phyloP scores from a whole-genome alignment of 2,329 filamentous ascomycete genomes.

The Neonectria punicea region DNA sequence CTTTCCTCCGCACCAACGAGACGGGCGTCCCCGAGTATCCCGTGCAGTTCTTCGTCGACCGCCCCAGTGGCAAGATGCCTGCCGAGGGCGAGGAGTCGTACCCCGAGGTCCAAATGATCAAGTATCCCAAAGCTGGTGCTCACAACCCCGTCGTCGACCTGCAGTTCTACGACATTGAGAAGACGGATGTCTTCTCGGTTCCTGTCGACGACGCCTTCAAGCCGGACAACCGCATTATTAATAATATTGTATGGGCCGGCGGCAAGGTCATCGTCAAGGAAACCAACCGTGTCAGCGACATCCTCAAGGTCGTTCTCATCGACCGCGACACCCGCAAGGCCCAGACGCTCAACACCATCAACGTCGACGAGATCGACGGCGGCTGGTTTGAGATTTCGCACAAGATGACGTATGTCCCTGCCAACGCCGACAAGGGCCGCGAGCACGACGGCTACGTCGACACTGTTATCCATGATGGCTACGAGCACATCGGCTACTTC shows the following conservation, averaged over 20 bases:
- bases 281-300: conserved; percentile 92
- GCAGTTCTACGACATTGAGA: conserved; percentile 86
- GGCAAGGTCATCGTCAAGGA: conserved; percentile 87
- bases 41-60: conserved; percentile 90
- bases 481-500: conserved; percentile 94
- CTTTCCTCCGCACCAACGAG: conserved; percentile 94
- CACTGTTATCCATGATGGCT: conserved; percentile 84
- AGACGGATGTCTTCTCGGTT: conserved; percentile 82
- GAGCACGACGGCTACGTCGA: conserved; percentile 92
- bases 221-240: conserved; percentile 88
- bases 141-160: conserved; percentile 92
- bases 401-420: conserved; percentile 85
- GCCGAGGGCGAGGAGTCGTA: conserved; percentile 81
- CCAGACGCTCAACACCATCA: conserved; percentile 80
- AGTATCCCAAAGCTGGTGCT: conserved; percentile 95
- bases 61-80: conserved; percentile 80
- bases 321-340: conserved; percentile 80
- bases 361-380: conserved; percentile 87
- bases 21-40: conserved; percentile 91
- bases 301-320: conserved; percentile 87
- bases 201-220: conserved; percentile 80
- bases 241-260: conserved; percentile 91
- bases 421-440: conserved; percentile 80
- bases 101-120: conserved; percentile 90
- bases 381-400: conserved; percentile 98